Conservation (phyloP, 2,329 filamentous ascomycete genomes). For the Arthrinium phaeospermum region DNA sequence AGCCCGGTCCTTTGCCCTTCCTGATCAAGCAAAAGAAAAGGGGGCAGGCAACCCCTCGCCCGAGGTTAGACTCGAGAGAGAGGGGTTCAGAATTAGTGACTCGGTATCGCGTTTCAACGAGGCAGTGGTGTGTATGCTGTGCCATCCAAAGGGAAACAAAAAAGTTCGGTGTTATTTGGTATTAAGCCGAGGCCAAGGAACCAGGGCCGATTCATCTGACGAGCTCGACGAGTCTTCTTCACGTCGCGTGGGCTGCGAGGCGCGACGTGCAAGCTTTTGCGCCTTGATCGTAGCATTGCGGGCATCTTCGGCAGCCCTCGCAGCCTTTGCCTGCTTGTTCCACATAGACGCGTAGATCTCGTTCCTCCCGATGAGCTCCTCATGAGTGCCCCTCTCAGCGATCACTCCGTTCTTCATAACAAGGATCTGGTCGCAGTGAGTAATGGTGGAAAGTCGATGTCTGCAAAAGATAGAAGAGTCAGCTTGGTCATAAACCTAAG, state of each 20-base stretch:
- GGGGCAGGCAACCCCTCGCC: neutral
- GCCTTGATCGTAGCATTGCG: constrained; percentile 19
- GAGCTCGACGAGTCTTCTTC: constrained; percentile 16
- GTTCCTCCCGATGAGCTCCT: constrained; percentile 71
- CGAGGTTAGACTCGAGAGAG: neutral
- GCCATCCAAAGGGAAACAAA: neutral
- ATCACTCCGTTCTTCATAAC: constrained; percentile 80
- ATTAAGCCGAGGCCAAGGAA: constrained; percentile 11
- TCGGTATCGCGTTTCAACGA: neutral
- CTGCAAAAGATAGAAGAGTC: constrained; percentile 39
- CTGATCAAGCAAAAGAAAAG: neutral
- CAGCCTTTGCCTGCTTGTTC: constrained; percentile 84
- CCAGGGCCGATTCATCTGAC: constrained; percentile 16
- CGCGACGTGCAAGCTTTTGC: constrained; percentile 8
- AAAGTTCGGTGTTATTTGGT: neutral
- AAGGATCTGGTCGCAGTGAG: constrained; percentile 83
- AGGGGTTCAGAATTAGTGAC: neutral
- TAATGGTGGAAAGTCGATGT: constrained; percentile 85
- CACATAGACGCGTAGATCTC: constrained; percentile 86
- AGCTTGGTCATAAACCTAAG: too few species aligned
- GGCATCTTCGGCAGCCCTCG: constrained; percentile 55
- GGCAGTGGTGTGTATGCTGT: neutral
- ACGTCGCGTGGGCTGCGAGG: constrained; percentile 1
- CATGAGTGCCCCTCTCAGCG: constrained; percentile 78
- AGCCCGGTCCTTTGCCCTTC: neutral